phyloP scores from a whole-genome alignment of 768 basidiomycete genomes.

The Kwoniella sp. region DNA sequence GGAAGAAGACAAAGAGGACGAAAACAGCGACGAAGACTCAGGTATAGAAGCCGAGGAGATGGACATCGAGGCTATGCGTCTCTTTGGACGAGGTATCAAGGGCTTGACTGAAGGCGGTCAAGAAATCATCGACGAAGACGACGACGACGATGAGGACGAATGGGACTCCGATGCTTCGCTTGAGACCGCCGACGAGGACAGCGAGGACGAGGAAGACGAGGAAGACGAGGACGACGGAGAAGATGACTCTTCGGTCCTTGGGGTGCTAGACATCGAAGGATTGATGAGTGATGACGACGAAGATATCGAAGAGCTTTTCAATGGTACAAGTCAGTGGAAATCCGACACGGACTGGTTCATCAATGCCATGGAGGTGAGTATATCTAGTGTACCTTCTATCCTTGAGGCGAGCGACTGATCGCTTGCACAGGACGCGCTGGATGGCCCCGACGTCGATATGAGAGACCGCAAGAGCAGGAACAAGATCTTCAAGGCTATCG shows the following conservation, averaged over 20 bases:
- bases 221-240: slow-evolving; percentile 16
- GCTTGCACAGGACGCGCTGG: slow-evolving; percentile 64
- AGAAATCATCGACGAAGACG: slow-evolving; percentile 21
- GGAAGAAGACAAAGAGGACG: slow-evolving; percentile 17
- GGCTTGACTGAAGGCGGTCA: slow-evolving; percentile 15
- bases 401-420: neutral
- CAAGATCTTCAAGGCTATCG: slow-evolving; percentile 66
- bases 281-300: slow-evolving; percentile 33
- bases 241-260: slow-evolving; percentile 16
- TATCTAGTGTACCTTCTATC: neutral
- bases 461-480: slow-evolving; percentile 62
- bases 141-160: slow-evolving; percentile 11
- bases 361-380: slow-evolving; percentile 63
- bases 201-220: slow-evolving; percentile 10
- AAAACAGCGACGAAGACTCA: slow-evolving; percentile 54
- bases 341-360: slow-evolving; percentile 67
- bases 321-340: slow-evolving; percentile 57
- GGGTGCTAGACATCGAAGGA: slow-evolving; percentile 14
- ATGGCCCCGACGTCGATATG: slow-evolving; percentile 63
- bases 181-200: slow-evolving; percentile 1
- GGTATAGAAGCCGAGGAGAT: slow-evolving; percentile 24
- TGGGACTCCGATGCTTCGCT: slow-evolving; percentile 14
- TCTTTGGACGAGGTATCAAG: slow-evolving; percentile 27
- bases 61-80: slow-evolving; percentile 20
- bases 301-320: slow-evolving; percentile 45